A percentile compares a stretch with the other conserved stretches of the same genome.
Conservation (phyloP, 2,329 filamentous ascomycete genomes). For the Emydomyces testavorans region DNA sequence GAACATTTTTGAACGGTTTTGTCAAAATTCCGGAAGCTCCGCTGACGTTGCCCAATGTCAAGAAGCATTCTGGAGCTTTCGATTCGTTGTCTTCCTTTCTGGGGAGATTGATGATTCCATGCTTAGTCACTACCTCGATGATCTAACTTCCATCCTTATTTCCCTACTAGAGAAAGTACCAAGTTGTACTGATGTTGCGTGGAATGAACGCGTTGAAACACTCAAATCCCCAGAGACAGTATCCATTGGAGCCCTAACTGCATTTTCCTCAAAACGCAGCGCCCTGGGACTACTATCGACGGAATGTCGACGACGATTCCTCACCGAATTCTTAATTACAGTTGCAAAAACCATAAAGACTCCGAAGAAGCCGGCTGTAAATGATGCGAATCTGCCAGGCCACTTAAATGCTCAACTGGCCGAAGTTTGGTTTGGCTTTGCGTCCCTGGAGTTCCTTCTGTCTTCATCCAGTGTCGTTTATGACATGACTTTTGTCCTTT, state of each 20-base stretch:
- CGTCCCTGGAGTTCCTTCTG: constrained; percentile 32
- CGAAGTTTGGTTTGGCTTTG: constrained; percentile 30
- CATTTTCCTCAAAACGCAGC: constrained; percentile 24
- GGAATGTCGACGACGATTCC: constrained; percentile 25
- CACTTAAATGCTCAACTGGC: constrained; percentile 20
- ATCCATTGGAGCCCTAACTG: constrained; percentile 27
- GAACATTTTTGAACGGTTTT: constrained; percentile 24
- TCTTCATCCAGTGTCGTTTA: constrained; percentile 25
- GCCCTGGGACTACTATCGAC: constrained; percentile 23
- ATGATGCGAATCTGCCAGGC: not conserved
- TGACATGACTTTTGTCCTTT: constrained; percentile 28
- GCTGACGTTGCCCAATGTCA: constrained; percentile 18
- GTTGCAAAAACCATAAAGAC: not conserved
- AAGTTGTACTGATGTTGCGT: constrained; percentile 22
- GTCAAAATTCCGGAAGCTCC: constrained; percentile 19
- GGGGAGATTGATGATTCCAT: constrained; percentile 18
- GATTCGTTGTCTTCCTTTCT: constrained; percentile 23
- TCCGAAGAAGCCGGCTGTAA: not conserved
- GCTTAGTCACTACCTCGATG: constrained; percentile 18
- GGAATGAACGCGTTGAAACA: constrained; percentile 31
- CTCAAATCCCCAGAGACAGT: constrained; percentile 22
- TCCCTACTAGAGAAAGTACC: constrained; percentile 18
- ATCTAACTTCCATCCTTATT: constrained; percentile 15
- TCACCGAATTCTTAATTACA: constrained; percentile 24
- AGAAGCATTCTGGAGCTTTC: constrained; percentile 31